These are phyloP conservation scores for Pugionium dolabratum DNA, from an alignment of 345 rosid genomes.

Conservation along the genomic window DNA sequence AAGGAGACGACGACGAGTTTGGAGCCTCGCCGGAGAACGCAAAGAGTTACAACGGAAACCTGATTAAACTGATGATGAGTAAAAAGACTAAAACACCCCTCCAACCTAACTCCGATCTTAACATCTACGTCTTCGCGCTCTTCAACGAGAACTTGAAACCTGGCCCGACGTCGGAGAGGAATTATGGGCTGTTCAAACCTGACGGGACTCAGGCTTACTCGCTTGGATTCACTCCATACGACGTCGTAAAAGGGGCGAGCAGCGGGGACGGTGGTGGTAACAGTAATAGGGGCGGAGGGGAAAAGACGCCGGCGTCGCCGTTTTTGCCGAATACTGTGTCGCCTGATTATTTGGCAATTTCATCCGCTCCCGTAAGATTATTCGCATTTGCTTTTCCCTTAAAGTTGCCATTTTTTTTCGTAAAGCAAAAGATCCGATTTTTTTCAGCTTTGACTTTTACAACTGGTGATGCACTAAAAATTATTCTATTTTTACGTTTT, in stretches of 20 bases:
- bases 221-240: slow-evolving; percentile 42
- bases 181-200: slow-evolving; percentile 63
- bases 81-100: slow-evolving; percentile 79
- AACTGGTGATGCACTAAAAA: slow-evolving; percentile 7
- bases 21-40: slow-evolving; percentile 89
- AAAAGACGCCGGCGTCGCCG: slow-evolving; percentile 15
- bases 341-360: slow-evolving; percentile 54
- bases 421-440: slow-evolving; percentile 4
- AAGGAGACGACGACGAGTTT: slow-evolving; percentile 77
- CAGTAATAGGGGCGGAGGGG: slow-evolving; percentile 7
- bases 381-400: slow-evolving; percentile 5
- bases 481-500: slow-evolving; percentile 4
- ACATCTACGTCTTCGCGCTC: slow-evolving; percentile 74
- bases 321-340: slow-evolving; percentile 40
- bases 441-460: no score
- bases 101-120: slow-evolving; percentile 61
- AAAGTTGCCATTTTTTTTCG: slow-evolving; percentile 15
- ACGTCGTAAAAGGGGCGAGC: slow-evolving; percentile 39
- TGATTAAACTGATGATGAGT: slow-evolving; percentile 57
- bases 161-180: neutral
- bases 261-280: neutral
- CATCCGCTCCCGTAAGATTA: slow-evolving; percentile 47
- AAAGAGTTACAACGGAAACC: slow-evolving; percentile 77
- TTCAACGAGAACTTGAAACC: slow-evolving; percentile 80
- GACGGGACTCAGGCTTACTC: slow-evolving; percentile 75